Evolutionary conservation across 2,329 filamentous ascomycete species (phyloP), one percentile per base, ranked within the genome.

Genomic region (Nigrospora osmanthi): DNA sequence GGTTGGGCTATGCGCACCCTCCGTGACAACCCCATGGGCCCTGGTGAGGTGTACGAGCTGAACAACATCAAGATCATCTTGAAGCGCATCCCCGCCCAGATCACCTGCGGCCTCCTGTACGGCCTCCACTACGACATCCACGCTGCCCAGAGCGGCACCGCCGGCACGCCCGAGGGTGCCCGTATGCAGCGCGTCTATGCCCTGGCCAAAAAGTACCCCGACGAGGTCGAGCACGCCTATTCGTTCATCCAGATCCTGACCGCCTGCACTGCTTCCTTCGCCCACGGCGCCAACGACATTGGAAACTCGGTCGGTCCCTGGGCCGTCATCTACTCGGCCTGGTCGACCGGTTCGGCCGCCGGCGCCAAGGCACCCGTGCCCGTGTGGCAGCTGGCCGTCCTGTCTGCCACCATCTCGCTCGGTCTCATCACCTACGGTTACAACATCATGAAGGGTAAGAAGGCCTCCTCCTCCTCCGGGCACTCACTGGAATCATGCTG

Each of bases 91-190:
- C 87, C 87, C 1, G 85, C 87, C 42, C 75, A 75, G 64, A 61
- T 87, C 49, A 72, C 81, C 37, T 72, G 71, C 51, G 85, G 73
- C 45, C 58, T 71, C 14, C 76, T 89, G 42, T 91, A 91, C 60
- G 87, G 87, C 62, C 61, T 84, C 23, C 73, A 90, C 73, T 91
- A 90, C 67, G 87, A 91, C 54, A 91, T 90, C 57, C 86, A 90
- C 72, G 75, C 78, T 40, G 83, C 84, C 5, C 86, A 89, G 70
- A 71, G 72, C 43, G 86, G 86, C 58, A 75, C 87, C 38, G 59
- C 71, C 12, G 85, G 85, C 17, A 88, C 85, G 2, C 85, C 85
- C 7, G 85, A 89, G 49, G 86, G 85, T 47, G 68, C 68, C 33
- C 83, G 86, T 49, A 87, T 88, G 83, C 68, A 76, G 56, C 71